Evolutionary conservation across 164 flowering plant genomes (phyloP).

Genomic region (Nymphaea thermarum): DNA sequence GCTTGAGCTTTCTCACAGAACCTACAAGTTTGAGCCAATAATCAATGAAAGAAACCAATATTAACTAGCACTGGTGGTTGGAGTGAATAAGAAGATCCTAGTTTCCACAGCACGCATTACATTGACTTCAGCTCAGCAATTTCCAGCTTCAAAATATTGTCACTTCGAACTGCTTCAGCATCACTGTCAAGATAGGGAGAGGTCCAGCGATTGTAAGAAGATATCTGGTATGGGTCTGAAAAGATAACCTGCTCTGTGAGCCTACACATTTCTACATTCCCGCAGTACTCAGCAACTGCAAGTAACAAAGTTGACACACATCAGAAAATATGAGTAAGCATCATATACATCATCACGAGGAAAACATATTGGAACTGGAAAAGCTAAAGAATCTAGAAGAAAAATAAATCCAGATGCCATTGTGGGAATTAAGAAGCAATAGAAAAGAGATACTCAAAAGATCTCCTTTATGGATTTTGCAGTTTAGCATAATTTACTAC

Average conservation of each 20-base stretch:
- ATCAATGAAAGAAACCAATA: constrained; percentile 1
- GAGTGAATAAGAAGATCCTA: constrained; percentile 1
- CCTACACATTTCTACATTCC: constrained; percentile 87
- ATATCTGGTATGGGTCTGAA: constrained; percentile 85
- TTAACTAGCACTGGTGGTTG: neutral
- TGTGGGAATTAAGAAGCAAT: no score
- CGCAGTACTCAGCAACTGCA: constrained; percentile 94
- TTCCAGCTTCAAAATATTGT: constrained; percentile 69
- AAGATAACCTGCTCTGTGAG: constrained; percentile 93
- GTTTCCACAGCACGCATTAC: constrained; percentile 41
- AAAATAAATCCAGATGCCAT: no score
- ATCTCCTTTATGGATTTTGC: no score
- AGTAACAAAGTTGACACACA: neutral
- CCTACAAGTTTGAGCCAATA: constrained; percentile 20
- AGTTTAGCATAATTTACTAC: no score
- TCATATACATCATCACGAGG: no score
- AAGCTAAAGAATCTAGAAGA: no score
- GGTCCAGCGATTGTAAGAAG: constrained; percentile 69
- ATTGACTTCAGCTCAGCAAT: constrained; percentile 79
- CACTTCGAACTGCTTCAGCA: constrained; percentile 70
- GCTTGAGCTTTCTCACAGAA: constrained; percentile 95
- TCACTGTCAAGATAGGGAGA: constrained; percentile 83
- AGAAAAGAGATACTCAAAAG: no score
- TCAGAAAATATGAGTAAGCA: neutral
- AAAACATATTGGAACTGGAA: no score